A percentile compares a stretch with the other conserved stretches of the same genome.
These are phyloP conservation scores for Chlorencoelia australis DNA, from an alignment of 2,329 filamentous ascomycete species.

Conservation along the genomic window DNA sequence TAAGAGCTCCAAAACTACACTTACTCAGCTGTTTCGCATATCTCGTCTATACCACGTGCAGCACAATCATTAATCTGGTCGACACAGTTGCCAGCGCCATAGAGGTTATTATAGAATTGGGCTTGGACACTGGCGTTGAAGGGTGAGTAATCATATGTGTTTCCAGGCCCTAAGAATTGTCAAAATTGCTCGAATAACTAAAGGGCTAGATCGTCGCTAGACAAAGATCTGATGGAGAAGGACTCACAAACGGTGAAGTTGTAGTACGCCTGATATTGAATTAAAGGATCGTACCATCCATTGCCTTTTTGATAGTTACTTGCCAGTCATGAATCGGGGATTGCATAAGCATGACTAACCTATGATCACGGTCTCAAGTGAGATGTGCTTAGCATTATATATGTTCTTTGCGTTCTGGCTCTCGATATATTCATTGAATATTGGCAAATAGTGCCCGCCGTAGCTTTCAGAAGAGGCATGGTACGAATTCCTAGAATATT, in stretches of 20 bases:
- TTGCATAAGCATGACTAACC: slow-evolving; percentile 31
- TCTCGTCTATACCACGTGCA: slow-evolving; percentile 36
- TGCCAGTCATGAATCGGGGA: not conserved
- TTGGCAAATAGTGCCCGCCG: slow-evolving; percentile 47
- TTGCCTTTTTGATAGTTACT: slow-evolving; percentile 28
- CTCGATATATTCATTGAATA: slow-evolving; percentile 48
- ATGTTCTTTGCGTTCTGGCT: slow-evolving; percentile 50
- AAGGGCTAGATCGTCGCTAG: too few species aligned
- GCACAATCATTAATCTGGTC: slow-evolving; percentile 47
- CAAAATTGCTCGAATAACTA: not conserved
- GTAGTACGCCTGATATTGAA: slow-evolving; percentile 47
- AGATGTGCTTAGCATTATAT: slow-evolving; percentile 35
- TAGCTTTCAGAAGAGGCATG: slow-evolving; percentile 47
- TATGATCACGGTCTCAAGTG: slow-evolving; percentile 40
- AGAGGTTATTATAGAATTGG: slow-evolving; percentile 48
- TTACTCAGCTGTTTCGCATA: slow-evolving; percentile 39
- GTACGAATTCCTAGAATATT: slow-evolving; percentile 39
- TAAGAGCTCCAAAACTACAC: not conserved
- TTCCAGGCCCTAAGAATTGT: slow-evolving; percentile 24
- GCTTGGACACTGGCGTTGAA: slow-evolving; percentile 39
- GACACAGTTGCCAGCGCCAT: slow-evolving; percentile 49
- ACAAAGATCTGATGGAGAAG: too few species aligned
- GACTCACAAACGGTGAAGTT: slow-evolving; percentile 39
- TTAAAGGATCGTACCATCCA: slow-evolving; percentile 46
- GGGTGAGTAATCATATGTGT: slow-evolving; percentile 45